Base-by-base conservation (phyloP, 2,329 filamentous ascomycete species). In the Parastagonospora nodorum region DNA sequence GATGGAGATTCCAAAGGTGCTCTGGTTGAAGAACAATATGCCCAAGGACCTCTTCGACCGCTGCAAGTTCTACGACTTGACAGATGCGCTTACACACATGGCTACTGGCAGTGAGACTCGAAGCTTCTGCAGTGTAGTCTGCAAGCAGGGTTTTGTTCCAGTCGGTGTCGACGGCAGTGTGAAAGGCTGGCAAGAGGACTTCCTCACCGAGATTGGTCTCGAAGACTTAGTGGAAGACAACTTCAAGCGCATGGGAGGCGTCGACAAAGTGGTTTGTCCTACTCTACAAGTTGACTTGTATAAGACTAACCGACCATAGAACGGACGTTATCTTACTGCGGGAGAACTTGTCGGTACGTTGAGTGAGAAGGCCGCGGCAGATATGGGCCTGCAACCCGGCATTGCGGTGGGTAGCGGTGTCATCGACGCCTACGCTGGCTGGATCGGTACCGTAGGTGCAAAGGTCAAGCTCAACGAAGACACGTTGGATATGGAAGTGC, bases 1-100 rank as follows among this genome's bases (percentile, higher is more conserved):
- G 80, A 99, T 99, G 94, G 94, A 99, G 75, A 95, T 99, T 48
- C 94, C 94, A 58, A 99, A 99, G 78, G 90, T 97, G 1, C 82
- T 97, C 50, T 99, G 94, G 94, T 82, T 99, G 70, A 97, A 97
- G 83, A 96, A 96, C 76, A 85, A 97, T 77, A 97, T 99, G 94
- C 89, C 94, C 2, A 82, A 88, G 48, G 90, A 96, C 66, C 80
- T 94, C 12, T 99, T 97, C 67, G 87, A 88, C 48, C 86, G 88
- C 55, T 97, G 92, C 85, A 97, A 96, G 75, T 99, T 99, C 72
- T 99, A 96, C 74, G 94, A 99, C 69, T 77, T 99, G 66, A 87
- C 87, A 0, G 94, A 99, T 75, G 94, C 92, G 10, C 82, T 99
- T 51, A 97, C 94, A 2, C 92, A 97, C 72, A 80, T 99, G 64